Conservation (phyloP, 495 filamentous ascomycete genomes). For the Penicillium fimorum region DNA sequence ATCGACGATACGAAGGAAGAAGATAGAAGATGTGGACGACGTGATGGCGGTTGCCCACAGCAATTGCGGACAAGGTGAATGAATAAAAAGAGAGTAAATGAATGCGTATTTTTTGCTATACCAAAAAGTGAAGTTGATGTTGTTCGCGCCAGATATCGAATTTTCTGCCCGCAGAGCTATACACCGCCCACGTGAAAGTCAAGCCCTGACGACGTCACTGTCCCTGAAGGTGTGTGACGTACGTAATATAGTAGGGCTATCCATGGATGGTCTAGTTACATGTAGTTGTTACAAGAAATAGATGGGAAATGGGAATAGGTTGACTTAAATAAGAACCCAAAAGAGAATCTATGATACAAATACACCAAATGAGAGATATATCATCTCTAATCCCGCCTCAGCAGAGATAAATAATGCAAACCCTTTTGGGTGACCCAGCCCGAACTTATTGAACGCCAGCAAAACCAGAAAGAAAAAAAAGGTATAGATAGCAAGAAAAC, state of each 20-base stretch:
- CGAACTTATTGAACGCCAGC: constrained; percentile 18
- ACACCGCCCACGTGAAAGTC: constrained; percentile 31
- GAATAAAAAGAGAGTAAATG: constrained; percentile 14
- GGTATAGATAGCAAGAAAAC: constrained; percentile 3
- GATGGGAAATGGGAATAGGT: not conserved
- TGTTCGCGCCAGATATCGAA: constrained; percentile 17
- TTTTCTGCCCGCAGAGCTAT: constrained; percentile 26
- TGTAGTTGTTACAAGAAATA: not conserved
- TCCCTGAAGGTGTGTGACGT: not conserved
- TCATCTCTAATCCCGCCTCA: not conserved
- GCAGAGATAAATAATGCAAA: constrained; percentile 14
- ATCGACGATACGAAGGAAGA: constrained; percentile 37
- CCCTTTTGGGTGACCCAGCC: constrained; percentile 4
- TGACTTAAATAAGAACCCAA: not conserved
- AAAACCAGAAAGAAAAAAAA: constrained; percentile 3
- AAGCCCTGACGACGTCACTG: constrained; percentile 20
- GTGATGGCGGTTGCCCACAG: constrained; percentile 41
- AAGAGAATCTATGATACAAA: constrained; percentile 13
- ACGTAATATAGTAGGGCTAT: not conserved
- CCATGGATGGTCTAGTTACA: not conserved
- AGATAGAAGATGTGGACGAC: constrained; percentile 32
- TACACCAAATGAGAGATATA: constrained; percentile 6
- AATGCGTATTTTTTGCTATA: constrained; percentile 6
- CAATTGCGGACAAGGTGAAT: constrained; percentile 28
- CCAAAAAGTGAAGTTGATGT: not conserved